Evolutionary conservation across 2,329 filamentous ascomycete species (phyloP).

Genomic region (Neonectria faginata): DNA sequence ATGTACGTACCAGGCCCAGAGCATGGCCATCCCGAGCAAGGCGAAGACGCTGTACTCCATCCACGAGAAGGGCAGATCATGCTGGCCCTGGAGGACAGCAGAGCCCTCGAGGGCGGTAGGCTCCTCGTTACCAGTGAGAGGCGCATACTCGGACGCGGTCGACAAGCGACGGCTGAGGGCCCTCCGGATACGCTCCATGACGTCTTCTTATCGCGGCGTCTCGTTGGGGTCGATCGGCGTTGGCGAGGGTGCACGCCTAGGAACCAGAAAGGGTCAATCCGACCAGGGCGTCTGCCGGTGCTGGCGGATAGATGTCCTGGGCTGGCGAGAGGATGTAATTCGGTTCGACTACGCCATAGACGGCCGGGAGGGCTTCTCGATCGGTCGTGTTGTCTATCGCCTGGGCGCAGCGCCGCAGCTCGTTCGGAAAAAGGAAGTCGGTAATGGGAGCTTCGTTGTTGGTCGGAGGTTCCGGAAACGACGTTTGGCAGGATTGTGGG

Average conservation of each 20-base stretch:
- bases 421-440: neutral
- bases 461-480: neutral
- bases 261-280: neutral
- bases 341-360: neutral
- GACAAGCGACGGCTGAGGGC: slow-evolving; percentile 39
- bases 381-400: neutral
- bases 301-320: neutral
- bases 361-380: neutral
- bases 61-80: slow-evolving; percentile 78
- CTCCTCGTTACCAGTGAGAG: slow-evolving; percentile 47
- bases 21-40: slow-evolving; percentile 89
- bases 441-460: neutral
- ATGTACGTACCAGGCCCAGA: slow-evolving; percentile 89
- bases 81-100: slow-evolving; percentile 47
- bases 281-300: neutral
- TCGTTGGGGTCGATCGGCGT: slow-evolving; percentile 3
- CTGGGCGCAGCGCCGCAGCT: neutral
- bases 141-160: slow-evolving; percentile 49
- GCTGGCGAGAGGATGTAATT: neutral
- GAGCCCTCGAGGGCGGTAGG: slow-evolving; percentile 44
- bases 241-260: neutral
- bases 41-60: slow-evolving; percentile 87
- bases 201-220: slow-evolving; percentile 5
- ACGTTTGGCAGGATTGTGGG: slow-evolving; percentile 3
- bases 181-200: slow-evolving; percentile 47